These are phyloP conservation scores for Diacronema lutheri DNA, from an alignment of 78 protist genomes.

Conservation along the genomic window DNA sequence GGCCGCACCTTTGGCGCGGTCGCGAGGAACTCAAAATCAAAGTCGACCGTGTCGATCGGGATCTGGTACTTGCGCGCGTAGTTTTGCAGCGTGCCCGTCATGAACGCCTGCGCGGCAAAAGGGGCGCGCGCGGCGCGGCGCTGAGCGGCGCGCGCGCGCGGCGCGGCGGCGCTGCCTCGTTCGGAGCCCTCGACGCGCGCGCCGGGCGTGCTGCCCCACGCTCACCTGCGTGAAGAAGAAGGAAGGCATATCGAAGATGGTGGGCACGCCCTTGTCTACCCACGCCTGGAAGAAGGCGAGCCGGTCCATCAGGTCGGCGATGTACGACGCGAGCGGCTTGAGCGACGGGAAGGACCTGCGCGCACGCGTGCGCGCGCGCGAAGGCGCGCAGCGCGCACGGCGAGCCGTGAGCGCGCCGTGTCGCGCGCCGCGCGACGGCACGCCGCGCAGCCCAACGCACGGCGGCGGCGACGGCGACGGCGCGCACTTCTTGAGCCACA, in stretches of 20 bases:
- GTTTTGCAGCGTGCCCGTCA: slow-evolving; percentile 85
- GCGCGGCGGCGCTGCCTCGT: too few relatives aligned
- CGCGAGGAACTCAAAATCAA: slow-evolving; percentile 29
- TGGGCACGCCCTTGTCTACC: slow-evolving; percentile 64
- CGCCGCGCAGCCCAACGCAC: too few relatives aligned
- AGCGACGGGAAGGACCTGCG: slow-evolving; percentile 55
- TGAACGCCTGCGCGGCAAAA: slow-evolving; percentile 77
- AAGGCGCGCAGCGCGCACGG: too few relatives aligned
- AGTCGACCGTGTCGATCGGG: slow-evolving; percentile 70
- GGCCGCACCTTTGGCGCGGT: neutral
- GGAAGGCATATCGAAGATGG: slow-evolving; percentile 68
- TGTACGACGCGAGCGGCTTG: slow-evolving; percentile 58
- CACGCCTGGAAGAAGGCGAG: slow-evolving; percentile 58
- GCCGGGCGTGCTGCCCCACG: too few relatives aligned
- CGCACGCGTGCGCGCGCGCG: too few relatives aligned
- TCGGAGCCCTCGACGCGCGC: too few relatives aligned
- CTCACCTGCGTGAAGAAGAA: slow-evolving; percentile 79
- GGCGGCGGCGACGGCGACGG: too few relatives aligned
- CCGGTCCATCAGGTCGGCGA: slow-evolving; percentile 51
- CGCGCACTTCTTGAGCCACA: slow-evolving; percentile 36
- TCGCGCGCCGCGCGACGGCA: too few relatives aligned
- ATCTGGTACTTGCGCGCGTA: slow-evolving; percentile 65
- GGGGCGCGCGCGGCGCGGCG: too few relatives aligned
- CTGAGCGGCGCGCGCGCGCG: too few relatives aligned
- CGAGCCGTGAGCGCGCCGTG: too few relatives aligned